phyloP scores from a whole-genome alignment of 2,329 filamentous ascomycete species.

The Colletotrichum sp. region DNA sequence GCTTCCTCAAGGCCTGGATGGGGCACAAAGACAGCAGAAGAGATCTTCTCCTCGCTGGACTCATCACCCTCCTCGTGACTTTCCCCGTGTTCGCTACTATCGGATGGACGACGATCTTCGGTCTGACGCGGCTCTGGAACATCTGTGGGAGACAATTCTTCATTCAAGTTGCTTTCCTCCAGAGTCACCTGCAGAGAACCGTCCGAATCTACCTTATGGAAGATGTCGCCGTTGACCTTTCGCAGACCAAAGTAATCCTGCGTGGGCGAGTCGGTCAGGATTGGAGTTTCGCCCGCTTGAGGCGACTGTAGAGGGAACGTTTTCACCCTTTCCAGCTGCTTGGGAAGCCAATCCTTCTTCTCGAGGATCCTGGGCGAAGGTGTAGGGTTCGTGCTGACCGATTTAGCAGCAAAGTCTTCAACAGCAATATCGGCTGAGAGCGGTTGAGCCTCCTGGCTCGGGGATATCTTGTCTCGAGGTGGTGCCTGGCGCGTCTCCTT shows the following conservation, averaged over 20 bases:
- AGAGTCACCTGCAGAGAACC: background rate
- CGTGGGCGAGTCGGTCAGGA: conserved; percentile 20
- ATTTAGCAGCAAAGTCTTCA: conserved; percentile 19
- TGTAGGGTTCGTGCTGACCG: background rate
- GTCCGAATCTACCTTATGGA: conserved; percentile 20
- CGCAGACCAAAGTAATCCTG: conserved; percentile 22
- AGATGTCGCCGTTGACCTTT: conserved; percentile 22
- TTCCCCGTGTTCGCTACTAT: conserved; percentile 41
- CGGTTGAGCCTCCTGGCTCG: conserved; percentile 35
- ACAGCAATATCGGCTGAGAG: conserved; percentile 17
- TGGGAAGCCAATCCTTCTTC: conserved; percentile 23
- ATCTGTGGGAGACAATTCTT: conserved; percentile 1
- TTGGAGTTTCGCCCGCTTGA: conserved; percentile 10
- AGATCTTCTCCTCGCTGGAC: conserved; percentile 84
- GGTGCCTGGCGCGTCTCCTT: conserved; percentile 46
- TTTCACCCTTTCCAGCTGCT: conserved; percentile 9
- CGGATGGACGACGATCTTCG: conserved; percentile 38
- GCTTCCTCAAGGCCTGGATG: conserved; percentile 64
- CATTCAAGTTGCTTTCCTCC: conserved; percentile 8
- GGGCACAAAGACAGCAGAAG: conserved; percentile 82
- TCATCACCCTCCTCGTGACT: conserved; percentile 57
- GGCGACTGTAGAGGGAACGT: conserved; percentile 19
- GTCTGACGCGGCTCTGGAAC: background rate
- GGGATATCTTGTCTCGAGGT: conserved; percentile 45
- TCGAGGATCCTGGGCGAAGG: conserved; percentile 24